Evolutionary conservation across 2,329 filamentous ascomycete genomes (phyloP), one percentile per base, ranked within the genome.

Genomic region (Pseudopyrenochaeta lycopersici): DNA sequence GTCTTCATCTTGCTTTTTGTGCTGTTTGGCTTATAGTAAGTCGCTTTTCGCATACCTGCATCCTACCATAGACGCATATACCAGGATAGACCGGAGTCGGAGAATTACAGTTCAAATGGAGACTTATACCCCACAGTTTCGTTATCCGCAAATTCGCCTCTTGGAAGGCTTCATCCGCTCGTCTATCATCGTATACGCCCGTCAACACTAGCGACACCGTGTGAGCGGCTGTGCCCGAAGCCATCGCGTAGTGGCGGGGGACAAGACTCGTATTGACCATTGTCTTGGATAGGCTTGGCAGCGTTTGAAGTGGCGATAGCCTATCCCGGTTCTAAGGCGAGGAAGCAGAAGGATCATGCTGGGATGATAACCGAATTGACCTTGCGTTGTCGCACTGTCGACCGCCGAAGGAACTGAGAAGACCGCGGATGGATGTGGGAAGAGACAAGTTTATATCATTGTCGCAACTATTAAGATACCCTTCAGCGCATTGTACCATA

Each of bases 21-120:
- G 15, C 30, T 64, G 2, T 54, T 62, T 33, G 51, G 30, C 45
- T 23, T 67, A 52, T 68, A 67, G 65, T 68, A 64, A 68, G 65
- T 62, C n/a, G 21, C 40, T 38, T 47, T 36, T 46, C 38, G 23
- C 48, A 33, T 11, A 38, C 4, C 23, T 27, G 4, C 4, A 4
- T 5, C 14, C 9, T 32, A 21, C n/a, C 32, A 58, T 46, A 56
- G 47, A 52, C 41, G 43, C 41, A 17, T 15, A 32, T 11, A 20
- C 12, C n/a, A 31, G 40, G 20, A 44, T 33, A 29, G 18, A 38
- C 4, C 20, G 12, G 50, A 9, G 17, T 39, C 21, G 4, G 10
- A 21, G 36, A 6, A 10, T 14, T 39, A 5, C 14, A 38, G 9
- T 27, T n/a, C 5, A 20, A 62, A 50, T 55, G 14, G 40, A 45